Evolutionary conservation across 495 filamentous ascomycete genomes (phyloP).

Genomic region (Podospora conica): DNA sequence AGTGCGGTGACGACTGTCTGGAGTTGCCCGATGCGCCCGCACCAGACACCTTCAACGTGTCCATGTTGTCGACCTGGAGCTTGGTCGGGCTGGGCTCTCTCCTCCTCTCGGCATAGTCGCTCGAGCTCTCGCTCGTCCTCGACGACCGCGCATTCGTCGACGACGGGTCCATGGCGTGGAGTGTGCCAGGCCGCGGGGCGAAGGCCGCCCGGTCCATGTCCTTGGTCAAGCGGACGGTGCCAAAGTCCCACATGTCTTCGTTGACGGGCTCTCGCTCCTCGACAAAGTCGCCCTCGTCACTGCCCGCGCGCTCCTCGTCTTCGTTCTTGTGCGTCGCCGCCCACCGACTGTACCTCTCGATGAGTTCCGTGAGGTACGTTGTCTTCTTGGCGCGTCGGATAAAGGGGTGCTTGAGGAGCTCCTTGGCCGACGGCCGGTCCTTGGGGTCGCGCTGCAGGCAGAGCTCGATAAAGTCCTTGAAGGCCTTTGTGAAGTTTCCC

Average conservation of each 20-base stretch:
- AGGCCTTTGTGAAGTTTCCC: constrained; percentile 79
- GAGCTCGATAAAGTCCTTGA: constrained; percentile 90
- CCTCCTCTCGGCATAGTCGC: constrained; percentile 44
- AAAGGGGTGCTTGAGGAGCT: constrained; percentile 85
- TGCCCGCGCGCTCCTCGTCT: constrained; percentile 42
- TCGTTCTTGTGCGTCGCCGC: constrained; percentile 62
- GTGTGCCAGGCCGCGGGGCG: constrained; percentile 38
- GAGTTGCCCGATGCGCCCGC: constrained; percentile 27
- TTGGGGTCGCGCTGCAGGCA: constrained; percentile 83
- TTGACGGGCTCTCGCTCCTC: constrained; percentile 42
- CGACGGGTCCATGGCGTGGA: constrained; percentile 68
- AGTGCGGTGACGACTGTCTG: constrained; percentile 53
- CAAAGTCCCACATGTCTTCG: constrained; percentile 94
- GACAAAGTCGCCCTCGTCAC: constrained; percentile 31
- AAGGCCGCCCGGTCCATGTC: constrained; percentile 51
- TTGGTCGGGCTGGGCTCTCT: constrained; percentile 38
- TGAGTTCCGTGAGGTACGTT: constrained; percentile 84
- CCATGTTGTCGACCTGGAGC: constrained; percentile 24
- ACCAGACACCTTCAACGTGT: constrained; percentile 36
- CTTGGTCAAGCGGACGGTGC: constrained; percentile 63
- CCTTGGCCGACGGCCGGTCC: constrained; percentile 79
- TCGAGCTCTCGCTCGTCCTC: constrained; percentile 38
- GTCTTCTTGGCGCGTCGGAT: constrained; percentile 85
- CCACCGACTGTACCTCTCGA: constrained; percentile 85
- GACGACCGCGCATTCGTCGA: constrained; percentile 59